Base-by-base conservation (phyloP, 2,329 filamentous ascomycete species). In the Xylariaceae sp. region DNA sequence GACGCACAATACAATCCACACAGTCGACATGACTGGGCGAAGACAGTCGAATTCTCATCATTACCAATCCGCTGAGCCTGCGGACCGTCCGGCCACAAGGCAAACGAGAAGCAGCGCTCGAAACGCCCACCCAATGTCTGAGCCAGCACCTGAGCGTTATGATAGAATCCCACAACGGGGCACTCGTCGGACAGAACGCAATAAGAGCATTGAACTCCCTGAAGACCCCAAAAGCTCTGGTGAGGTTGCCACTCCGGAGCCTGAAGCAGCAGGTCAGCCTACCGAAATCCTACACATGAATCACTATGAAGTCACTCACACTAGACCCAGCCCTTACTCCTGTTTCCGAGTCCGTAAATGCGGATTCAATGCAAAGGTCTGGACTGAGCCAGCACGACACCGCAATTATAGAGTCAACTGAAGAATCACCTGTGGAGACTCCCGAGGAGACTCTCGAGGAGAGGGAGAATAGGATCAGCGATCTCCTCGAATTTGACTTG, bases 401-500 rank as follows among this genome's bases (percentile, higher is more conserved):
- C n/a, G n/a, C n/a, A n/a, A n/a, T n/a, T n/a, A n/a, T n/a, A n/a
- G n/a, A n/a, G n/a, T n/a, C n/a, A n/a, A n/a, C 22, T 26, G 22
- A 26, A 26, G 22, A 26, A 6, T 6, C 22, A 26, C 22, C 6
- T 11, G 22, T 6, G 22, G 22, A 26, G 22, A 26, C 11, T 26
- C 22, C 6, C 22, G 22, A 26, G 11, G 22, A 26, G 22, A 26
- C 46, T 16, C 18, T 37, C 24, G 41, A 41, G 16, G 45, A 53
- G 19, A 45, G 46, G 22, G 45, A 39, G 22, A 50, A 48, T 13
- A 52, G 42, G 37, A 39, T 56, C 6, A 45, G 53, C 26, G 56
- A 58, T 24, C 41, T 58, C 35, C 34, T 58, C 19, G 51, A 59
- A 31, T 55, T 53, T 43, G 56, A 54, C 22, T 43, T 58, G 16